These are phyloP conservation scores for Tolypocladium tundrense DNA, from an alignment of 2,329 filamentous ascomycete genomes.

Conservation along the genomic window DNA sequence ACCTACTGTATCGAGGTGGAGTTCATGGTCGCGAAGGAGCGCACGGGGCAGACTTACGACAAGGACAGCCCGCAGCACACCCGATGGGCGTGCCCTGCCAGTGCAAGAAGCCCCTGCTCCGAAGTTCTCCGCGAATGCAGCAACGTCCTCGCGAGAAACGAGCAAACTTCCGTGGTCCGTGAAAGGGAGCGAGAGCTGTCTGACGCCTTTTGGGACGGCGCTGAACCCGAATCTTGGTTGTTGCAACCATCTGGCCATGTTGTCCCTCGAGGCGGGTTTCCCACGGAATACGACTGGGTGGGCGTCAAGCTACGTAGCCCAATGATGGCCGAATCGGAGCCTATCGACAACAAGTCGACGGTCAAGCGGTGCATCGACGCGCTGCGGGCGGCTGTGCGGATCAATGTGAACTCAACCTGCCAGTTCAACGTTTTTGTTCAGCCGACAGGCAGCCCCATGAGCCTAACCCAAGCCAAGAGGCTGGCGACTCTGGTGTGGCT, in stretches of 20 bases:
- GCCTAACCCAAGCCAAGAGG: conserved; percentile 4
- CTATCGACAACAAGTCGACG: background rate
- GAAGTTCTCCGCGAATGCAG: conserved; percentile 1
- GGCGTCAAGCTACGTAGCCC: conserved; percentile 15
- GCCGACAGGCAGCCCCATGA: background rate
- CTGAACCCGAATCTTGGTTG: conserved; percentile 4
- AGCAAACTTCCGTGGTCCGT: conserved; percentile 3
- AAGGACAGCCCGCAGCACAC: background rate
- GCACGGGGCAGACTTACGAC: conserved; percentile 1
- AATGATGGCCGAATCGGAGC: background rate
- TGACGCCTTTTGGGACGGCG: background rate
- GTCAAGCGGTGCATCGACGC: conserved; percentile 1
- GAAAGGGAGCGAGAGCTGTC: conserved; percentile 1
- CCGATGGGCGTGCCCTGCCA: conserved; percentile 10
- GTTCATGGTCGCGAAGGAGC: conserved; percentile 12
- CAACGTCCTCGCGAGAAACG: background rate
- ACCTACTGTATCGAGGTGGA: conserved; percentile 12
- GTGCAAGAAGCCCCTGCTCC: conserved; percentile 1
- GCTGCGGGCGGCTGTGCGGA: conserved; percentile 7
- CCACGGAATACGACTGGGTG: conserved; percentile 14
- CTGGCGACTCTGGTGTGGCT: conserved; percentile 8
- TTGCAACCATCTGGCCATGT: conserved; percentile 7
- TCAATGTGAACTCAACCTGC: conserved; percentile 16
- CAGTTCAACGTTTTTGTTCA: conserved; percentile 7
- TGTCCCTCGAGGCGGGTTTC: conserved; percentile 3